A percentile compares a stretch with the other conserved stretches of the same genome.
Evolutionary conservation across 352 stramenopile species (phyloP).

Genomic region (Pythium aquatile): DNA sequence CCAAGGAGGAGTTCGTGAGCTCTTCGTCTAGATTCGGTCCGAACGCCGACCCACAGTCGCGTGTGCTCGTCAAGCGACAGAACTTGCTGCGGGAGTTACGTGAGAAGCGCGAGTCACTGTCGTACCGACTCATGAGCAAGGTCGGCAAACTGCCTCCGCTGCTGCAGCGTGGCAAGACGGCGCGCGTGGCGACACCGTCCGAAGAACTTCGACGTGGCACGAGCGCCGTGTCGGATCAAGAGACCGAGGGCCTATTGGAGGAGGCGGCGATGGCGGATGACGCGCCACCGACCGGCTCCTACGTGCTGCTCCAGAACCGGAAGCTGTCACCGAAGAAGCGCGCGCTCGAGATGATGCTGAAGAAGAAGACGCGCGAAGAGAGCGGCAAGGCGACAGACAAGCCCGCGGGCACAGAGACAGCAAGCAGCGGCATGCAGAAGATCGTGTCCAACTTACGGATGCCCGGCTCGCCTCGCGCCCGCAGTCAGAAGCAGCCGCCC

Average conservation of each 20-base stretch:
- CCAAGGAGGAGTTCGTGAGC: constrained; percentile 53
- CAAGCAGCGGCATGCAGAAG: not conserved
- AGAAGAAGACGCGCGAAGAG: constrained; percentile 61
- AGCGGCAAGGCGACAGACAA: constrained; percentile 8
- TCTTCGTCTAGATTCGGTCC: constrained; percentile 56
- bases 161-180: constrained; percentile 32
- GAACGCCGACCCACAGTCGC: constrained; percentile 46
- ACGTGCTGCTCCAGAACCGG: constrained; percentile 64
- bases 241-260: not conserved
- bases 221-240: not conserved
- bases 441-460: constrained; percentile 23
- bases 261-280: constrained; percentile 7
- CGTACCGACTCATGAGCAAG: constrained; percentile 68
- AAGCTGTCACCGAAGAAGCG: constrained; percentile 69
- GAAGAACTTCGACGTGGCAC: not conserved
- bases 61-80: constrained; percentile 65
- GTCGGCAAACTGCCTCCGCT: constrained; percentile 48
- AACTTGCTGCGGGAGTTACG: constrained; percentile 70
- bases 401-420: not conserved
- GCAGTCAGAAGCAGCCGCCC: not conserved
- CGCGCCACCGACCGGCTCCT: constrained; percentile 38
- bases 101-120: constrained; percentile 69
- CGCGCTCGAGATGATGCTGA: constrained; percentile 56
- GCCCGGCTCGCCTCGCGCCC: constrained; percentile 19
- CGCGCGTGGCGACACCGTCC: not conserved